Base-by-base conservation (phyloP, 208 protist genomes). In the Wallacemonas sp. region DNA sequence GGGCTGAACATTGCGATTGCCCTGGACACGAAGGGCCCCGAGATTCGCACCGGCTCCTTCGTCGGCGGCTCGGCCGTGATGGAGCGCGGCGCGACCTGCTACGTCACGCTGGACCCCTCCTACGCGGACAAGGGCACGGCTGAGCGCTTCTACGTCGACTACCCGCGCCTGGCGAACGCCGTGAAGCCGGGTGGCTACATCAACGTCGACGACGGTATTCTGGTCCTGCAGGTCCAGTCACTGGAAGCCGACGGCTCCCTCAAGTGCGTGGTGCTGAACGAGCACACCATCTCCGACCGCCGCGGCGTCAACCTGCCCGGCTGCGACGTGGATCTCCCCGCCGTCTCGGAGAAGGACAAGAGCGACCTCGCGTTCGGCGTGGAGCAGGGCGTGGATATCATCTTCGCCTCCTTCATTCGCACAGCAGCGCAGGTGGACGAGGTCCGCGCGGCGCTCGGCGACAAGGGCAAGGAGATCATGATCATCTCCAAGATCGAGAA, bases 401-500 rank as follows among this genome's bases (percentile, higher is more conserved):
- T 99, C 70, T 98, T 99, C 57, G 98, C 97, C 17, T 99, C 98
- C 16, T 99, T 99, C 74, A 99, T 99, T 68, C 91, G 96, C 61
- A 96, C 83, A 29, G 89, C 94, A 2, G 81, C 87, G 8, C 97
- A 99, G 80, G 93, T 99, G 14, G 47, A 76, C 6, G 88, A 96
- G 38, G 97, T 99, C 56, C 88, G 97, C 55, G 68, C 79, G 19
- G 74, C 90, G 19, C 92, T 99, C 36, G 95, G 97, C 29, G 80
- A 86, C 29, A 84, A 88, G 38, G 95, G 93, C n/a, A 84, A 87
- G 54, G 81, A 97, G 52, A 93, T 93, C 46, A 85, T 94, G 68
- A 99, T 99, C 78, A 99, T 99, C 71, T 85, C 89, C 66, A 99
- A 99, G 88, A 99, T 99, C 71, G 99, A 99, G 88, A 99, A 99